These are phyloP conservation scores for Protomyces pachydermus DNA, from an alignment of 1,139 yeast species.

Conservation along the genomic window DNA sequence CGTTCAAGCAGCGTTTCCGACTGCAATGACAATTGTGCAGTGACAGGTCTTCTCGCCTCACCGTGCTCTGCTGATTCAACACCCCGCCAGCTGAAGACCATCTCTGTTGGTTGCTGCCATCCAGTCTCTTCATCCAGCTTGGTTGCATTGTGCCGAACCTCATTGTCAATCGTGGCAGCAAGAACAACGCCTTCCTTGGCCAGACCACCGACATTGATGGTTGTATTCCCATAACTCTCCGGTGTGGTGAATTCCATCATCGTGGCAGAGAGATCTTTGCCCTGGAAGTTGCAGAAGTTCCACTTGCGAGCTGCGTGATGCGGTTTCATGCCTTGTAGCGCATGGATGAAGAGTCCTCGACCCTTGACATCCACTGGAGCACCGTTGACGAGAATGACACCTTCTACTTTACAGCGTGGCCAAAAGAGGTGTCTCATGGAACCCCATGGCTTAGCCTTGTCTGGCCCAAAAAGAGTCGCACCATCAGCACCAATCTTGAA, in stretches of 20 bases:
- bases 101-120: conserved; percentile 79
- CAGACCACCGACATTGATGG: conserved; percentile 73
- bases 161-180: conserved; percentile 62
- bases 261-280: conserved; percentile 65
- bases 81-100: conserved; percentile 57
- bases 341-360: conserved; percentile 84
- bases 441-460: conserved; percentile 86
- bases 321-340: conserved; percentile 98
- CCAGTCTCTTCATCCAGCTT: conserved; percentile 69
- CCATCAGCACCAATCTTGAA: conserved; percentile 90
- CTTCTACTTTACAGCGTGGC: conserved; percentile 77
- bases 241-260: conserved; percentile 97
- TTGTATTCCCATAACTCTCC: conserved; percentile 73
- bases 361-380: conserved; percentile 44
- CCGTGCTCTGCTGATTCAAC: conserved; percentile 38
- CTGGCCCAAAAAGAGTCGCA: conserved; percentile 70
- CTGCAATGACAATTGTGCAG: conserved; percentile 44
- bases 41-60: background rate
- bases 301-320: conserved; percentile 97
- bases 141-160: conserved; percentile 57
- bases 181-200: conserved; percentile 60
- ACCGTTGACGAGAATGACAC: conserved; percentile 49
- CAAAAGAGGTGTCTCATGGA: conserved; percentile 92
- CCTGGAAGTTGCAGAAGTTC: conserved; percentile 90
- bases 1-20: conserved; percentile 63